Base-by-base conservation (phyloP, 1,139 yeast genomes). In the Petasospora fabianii region DNA sequence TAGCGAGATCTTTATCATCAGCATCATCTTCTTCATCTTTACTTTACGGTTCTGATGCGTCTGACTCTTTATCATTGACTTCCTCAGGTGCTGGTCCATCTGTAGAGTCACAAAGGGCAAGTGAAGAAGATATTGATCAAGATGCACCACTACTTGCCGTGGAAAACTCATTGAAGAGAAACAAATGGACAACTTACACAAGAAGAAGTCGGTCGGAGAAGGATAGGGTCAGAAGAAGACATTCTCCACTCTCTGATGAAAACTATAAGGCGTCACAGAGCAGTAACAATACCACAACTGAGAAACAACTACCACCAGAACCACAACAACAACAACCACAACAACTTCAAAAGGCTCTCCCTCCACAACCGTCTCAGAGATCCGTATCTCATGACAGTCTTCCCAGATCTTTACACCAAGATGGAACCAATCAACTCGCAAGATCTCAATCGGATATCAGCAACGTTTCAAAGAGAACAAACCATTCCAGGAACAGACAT, bases 1-100 rank as follows among this genome's bases (percentile, higher is more conserved):
- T 84, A 36, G 92, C 92, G 0, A 67, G 90, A 53, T 78, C 88
- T 0, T 66, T 84, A 41, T 77, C 84, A 1, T 71, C 81, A 2
- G 69, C 77, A 1, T 72, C 84, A 0, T 62, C 77, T 30, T 82
- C 83, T 3, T 72, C 74, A 41, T 52, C 56, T 3, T 34, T 49
- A 8, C 32, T 27, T 14, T 37, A 35, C 27, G 39, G 41, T 15
- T 6, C 21, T 16, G 45, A 32, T n/a, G 18, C 14, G 19, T 13
- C 39, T 4, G 12, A 30, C 3, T 3, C 32, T 7, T 27, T 24
- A 6, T 22, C 35, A 4, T 12, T 32, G 5, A 6, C 36, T 6
- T 15, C 35, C 11, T n/a, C 27, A 9, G 40, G 35, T 26, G 29
- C 29, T 13, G 31, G 17, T 27, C 19, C 31, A 18, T 29, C 24